Evolutionary conservation across 768 basidiomycete species (phyloP).

Genomic region (Mycena belliarum): DNA sequence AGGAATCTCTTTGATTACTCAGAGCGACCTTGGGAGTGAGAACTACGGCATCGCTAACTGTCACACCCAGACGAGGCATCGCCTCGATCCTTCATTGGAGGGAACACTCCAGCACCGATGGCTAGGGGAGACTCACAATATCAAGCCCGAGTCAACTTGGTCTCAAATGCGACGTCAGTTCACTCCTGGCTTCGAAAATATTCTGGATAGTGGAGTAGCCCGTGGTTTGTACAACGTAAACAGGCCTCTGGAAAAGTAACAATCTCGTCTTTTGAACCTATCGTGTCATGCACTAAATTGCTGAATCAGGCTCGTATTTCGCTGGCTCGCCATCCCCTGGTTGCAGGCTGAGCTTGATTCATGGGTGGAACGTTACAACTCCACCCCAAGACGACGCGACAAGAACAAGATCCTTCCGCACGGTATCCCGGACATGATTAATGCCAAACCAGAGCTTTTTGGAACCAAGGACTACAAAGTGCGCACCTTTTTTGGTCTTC

Average conservation of each 20-base stretch:
- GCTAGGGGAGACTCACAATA: slow-evolving; percentile 32
- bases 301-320: slow-evolving; percentile 43
- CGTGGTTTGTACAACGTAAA: no score
- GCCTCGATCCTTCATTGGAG: slow-evolving; percentile 37
- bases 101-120: slow-evolving; percentile 45
- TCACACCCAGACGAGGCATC: slow-evolving; percentile 40
- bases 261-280: slow-evolving; percentile 43
- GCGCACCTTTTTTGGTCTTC: no score
- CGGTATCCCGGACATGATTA: slow-evolving; percentile 38
- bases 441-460: slow-evolving; percentile 28
- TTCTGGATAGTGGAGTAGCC: neutral
- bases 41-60: slow-evolving; percentile 48
- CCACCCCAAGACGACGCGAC: slow-evolving; percentile 25
- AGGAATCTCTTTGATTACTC: slow-evolving; percentile 42
- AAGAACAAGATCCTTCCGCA: slow-evolving; percentile 40
- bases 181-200: neutral
- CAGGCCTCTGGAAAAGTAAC: no score
- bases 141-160: slow-evolving; percentile 29
- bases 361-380: slow-evolving; percentile 27
- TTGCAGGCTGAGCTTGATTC: slow-evolving; percentile 40
- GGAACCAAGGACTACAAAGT: slow-evolving; percentile 1
- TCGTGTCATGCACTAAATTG: no score
- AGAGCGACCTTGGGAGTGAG: slow-evolving; percentile 45
- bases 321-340: slow-evolving; percentile 43
- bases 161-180: neutral